Percentiles rank a stretch among this genome's conserved stretches.
These are phyloP conservation scores for Diaporthe sp. DNA, from an alignment of 2,329 filamentous ascomycete species.

Conservation along the genomic window DNA sequence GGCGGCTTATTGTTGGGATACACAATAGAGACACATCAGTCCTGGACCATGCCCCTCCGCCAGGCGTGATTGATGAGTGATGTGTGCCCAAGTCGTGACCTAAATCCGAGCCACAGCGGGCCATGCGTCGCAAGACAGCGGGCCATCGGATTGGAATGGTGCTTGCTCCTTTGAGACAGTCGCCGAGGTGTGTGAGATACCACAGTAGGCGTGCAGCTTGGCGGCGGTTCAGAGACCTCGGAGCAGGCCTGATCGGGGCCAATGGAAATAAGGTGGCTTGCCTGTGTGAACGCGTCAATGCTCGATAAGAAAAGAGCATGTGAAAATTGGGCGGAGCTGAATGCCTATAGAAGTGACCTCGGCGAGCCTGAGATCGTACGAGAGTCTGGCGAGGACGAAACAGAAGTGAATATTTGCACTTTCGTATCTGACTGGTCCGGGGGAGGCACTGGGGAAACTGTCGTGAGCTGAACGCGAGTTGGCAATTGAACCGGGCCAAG, in stretches of 20 bases:
- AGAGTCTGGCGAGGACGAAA: slow-evolving; percentile 9
- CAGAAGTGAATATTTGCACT: not conserved
- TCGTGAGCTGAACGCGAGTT: slow-evolving; percentile 4
- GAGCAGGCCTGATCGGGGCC: slow-evolving; percentile 10
- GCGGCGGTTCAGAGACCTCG: not conserved
- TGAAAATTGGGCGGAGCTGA: not conserved
- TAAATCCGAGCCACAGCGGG: not conserved
- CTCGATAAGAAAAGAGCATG: slow-evolving; percentile 12
- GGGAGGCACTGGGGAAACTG: not conserved
- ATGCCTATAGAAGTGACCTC: not conserved
- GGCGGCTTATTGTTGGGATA: slow-evolving; percentile 4
- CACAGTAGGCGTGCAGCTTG: not conserved
- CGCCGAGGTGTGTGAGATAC: slow-evolving; percentile 18
- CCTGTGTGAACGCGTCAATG: not conserved
- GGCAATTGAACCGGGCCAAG: slow-evolving; percentile 23
- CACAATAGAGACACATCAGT: not conserved
- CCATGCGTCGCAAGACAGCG: not conserved
- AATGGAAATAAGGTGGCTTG: slow-evolving; percentile 24
- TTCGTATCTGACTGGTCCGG: not conserved
- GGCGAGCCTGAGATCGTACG: slow-evolving; percentile 22
- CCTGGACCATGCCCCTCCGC: not conserved
- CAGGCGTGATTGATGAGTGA: not conserved
- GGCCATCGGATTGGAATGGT: not conserved
- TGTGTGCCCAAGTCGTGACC: not conserved
- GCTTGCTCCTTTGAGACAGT: slow-evolving; percentile 20